Conservation (phyloP, 495 filamentous ascomycete species). For the Penicillium atrosanguineum region DNA sequence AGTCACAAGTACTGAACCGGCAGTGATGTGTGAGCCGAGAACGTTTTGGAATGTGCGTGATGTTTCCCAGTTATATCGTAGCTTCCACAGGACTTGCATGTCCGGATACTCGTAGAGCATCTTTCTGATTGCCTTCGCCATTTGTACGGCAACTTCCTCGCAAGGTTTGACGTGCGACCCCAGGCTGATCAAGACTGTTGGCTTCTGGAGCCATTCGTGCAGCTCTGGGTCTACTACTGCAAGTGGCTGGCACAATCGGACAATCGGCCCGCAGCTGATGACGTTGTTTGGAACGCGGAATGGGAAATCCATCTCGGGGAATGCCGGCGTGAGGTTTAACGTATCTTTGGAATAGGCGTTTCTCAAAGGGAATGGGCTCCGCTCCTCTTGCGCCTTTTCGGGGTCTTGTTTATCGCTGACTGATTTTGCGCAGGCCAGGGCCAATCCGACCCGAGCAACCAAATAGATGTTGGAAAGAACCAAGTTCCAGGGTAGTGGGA, state of each 20-base stretch:
- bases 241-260: slow-evolving; percentile 31
- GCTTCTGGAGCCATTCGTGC: slow-evolving; percentile 42
- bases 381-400: slow-evolving; percentile 26
- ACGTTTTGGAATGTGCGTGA: slow-evolving; percentile 13
- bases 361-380: slow-evolving; percentile 29
- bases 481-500: slow-evolving; percentile 41
- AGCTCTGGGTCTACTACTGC: slow-evolving; percentile 41
- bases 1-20: slow-evolving; percentile 24
- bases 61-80: slow-evolving; percentile 29
- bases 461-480: slow-evolving; percentile 40
- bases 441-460: slow-evolving; percentile 14
- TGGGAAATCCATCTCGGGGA: slow-evolving; percentile 46
- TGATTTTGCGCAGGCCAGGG: slow-evolving; percentile 16
- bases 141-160: slow-evolving; percentile 33
- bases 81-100: slow-evolving; percentile 50
- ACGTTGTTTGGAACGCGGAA: slow-evolving; percentile 42
- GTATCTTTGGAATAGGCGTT: slow-evolving; percentile 34
- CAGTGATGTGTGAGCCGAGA: slow-evolving; percentile 13
- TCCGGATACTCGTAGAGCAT: slow-evolving; percentile 28
- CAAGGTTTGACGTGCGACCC: slow-evolving; percentile 41
- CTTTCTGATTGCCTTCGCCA: slow-evolving; percentile 33
- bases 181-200: slow-evolving; percentile 51
- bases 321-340: slow-evolving; percentile 35
- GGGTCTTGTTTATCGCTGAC: slow-evolving; percentile 19
- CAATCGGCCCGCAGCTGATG: slow-evolving; percentile 47